phyloP scores from a whole-genome alignment of 2,329 filamentous ascomycete species.

The Paecilomyces fulvus region DNA sequence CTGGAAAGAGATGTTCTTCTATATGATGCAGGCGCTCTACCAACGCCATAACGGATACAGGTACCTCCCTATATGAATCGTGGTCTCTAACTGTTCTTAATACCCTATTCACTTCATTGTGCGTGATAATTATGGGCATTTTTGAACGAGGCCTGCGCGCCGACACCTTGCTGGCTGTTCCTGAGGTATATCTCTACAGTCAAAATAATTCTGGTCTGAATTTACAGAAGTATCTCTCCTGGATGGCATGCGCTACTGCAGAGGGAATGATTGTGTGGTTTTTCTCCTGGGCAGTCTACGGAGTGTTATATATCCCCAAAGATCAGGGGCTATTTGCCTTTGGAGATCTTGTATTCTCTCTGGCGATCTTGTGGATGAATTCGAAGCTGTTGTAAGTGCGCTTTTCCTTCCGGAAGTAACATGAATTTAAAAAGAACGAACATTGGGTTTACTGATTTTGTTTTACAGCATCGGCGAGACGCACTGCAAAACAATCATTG shows the following conservation, averaged over 20 bases:
- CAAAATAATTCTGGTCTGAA: constrained; percentile 67
- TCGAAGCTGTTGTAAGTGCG: constrained; percentile 1
- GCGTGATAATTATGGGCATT: constrained; percentile 68
- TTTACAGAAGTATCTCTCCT: constrained; percentile 61
- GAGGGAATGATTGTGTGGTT: constrained; percentile 63
- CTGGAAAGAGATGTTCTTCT: constrained; percentile 72
- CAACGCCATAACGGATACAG: constrained; percentile 67
- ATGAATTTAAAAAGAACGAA: not conserved
- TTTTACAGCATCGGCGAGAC: not conserved
- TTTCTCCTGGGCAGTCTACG: constrained; percentile 45
- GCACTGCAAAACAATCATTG: constrained; percentile 3
- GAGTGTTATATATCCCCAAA: not conserved
- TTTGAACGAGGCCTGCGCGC: constrained; percentile 67
- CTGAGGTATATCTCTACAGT: constrained; percentile 69
- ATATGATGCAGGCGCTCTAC: constrained; percentile 65
- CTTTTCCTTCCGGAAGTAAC: not conserved
- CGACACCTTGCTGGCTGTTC: constrained; percentile 63
- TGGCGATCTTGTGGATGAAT: not conserved
- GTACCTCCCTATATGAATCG: constrained; percentile 68
- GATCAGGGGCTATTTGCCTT: constrained; percentile 2
- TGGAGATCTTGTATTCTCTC: constrained; percentile 2
- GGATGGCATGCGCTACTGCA: constrained; percentile 62
- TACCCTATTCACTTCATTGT: constrained; percentile 74
- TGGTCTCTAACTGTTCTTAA: constrained; percentile 80
- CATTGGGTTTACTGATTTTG: not conserved